Percentiles rank a stretch among this genome's conserved stretches.
These are phyloP conservation scores for Trypanosomatidae sp. DNA, from an alignment of 208 protist species.

Conservation along the genomic window DNA sequence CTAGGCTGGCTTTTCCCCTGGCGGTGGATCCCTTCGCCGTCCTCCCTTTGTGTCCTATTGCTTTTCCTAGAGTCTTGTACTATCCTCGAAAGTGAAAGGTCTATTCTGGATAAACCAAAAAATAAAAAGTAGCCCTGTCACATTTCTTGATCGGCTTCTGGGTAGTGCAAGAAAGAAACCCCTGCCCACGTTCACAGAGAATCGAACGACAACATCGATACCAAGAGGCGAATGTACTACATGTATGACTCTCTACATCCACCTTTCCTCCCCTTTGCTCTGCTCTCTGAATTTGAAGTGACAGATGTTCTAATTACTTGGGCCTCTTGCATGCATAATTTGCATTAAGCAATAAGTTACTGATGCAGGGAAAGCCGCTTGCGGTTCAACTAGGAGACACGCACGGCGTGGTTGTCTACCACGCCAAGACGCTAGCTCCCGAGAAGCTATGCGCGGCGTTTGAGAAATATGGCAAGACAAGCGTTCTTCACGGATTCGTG, in stretches of 20 bases:
- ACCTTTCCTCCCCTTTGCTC: neutral
- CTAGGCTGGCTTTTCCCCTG: conserved; percentile 10
- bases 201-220: neutral
- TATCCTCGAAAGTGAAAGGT: neutral
- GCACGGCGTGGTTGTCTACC: conserved; percentile 41
- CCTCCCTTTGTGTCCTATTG: neutral
- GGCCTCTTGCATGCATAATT: neutral
- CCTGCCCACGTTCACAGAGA: neutral
- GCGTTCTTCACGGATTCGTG: conserved; percentile 23
- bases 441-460: conserved; percentile 19
- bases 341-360: neutral
- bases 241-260: neutral
- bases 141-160: neutral
- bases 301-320: neutral
- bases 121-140: neutral
- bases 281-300: neutral
- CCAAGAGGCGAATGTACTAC: neutral
- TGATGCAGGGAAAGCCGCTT: conserved; percentile 15
- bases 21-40: neutral
- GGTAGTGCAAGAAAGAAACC: neutral
- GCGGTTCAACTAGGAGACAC: conserved; percentile 37
- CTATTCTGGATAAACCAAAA: neutral
- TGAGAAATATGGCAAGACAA: conserved; percentile 32
- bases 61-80: conserved; percentile 1
- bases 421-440: conserved; percentile 24